phyloP scores from a whole-genome alignment of 176 grass and related monocot species.

The Avena eriantha region DNA sequence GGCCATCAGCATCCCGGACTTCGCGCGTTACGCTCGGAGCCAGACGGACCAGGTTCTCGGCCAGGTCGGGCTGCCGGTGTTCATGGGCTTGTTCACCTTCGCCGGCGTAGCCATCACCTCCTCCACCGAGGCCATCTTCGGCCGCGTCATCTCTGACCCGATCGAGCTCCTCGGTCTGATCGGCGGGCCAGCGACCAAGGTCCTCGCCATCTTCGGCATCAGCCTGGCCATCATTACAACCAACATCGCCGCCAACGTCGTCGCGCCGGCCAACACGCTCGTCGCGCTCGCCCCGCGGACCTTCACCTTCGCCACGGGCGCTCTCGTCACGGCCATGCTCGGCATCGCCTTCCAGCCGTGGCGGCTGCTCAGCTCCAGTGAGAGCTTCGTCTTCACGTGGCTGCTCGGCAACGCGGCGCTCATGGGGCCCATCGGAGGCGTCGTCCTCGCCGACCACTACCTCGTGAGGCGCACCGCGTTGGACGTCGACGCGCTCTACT shows the following conservation, averaged over 20 bases:
- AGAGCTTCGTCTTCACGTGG: constrained; percentile 37
- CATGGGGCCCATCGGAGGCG: constrained; percentile 26
- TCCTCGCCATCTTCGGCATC: constrained; percentile 20
- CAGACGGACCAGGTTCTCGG: constrained; percentile 27
- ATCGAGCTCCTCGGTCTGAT: constrained; percentile 20
- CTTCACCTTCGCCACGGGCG: constrained; percentile 20
- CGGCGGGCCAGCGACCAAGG: constrained; percentile 15
- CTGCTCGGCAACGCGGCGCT: constrained; percentile 32
- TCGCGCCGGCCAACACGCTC: constrained; percentile 32
- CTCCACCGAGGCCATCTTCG: constrained; percentile 21
- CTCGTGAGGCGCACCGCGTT: constrained; percentile 5
- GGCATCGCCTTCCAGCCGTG: constrained; percentile 30
- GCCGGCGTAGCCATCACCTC: constrained; percentile 33
- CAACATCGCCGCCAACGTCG: constrained; percentile 27
- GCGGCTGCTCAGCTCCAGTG: constrained; percentile 29
- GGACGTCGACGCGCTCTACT: constrained; percentile 26
- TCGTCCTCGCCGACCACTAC: constrained; percentile 30
- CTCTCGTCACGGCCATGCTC: constrained; percentile 25
- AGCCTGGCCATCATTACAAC: constrained; percentile 26
- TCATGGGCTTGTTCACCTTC: constrained; percentile 26
- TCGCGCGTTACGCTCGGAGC: constrained; percentile 24
- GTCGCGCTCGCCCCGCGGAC: constrained; percentile 26
- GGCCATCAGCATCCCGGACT: constrained; percentile 23
- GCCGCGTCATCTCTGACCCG: constrained; percentile 15
- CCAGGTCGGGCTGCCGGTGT: neutral